These are phyloP conservation scores for Fusarium pseudoanthophilum DNA, from an alignment of 2,329 filamentous ascomycete species.

Conservation along the genomic window DNA sequence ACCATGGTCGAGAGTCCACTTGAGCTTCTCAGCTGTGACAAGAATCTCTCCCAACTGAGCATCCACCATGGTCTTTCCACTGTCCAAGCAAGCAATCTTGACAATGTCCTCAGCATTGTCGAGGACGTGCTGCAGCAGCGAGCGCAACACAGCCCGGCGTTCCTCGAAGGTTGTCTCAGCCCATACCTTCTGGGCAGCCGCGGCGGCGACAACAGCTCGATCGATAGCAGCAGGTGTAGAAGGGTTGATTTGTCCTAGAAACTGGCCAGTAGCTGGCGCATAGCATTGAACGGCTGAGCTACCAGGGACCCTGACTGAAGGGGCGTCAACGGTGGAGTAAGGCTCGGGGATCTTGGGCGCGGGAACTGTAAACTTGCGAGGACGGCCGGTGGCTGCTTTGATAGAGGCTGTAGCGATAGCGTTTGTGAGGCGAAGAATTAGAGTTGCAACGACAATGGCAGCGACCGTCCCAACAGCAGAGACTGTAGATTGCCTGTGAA, in stretches of 20 bases:
- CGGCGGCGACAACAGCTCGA: slow-evolving; percentile 77
- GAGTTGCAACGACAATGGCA: slow-evolving; percentile 46
- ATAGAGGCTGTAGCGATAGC: slow-evolving; percentile 35
- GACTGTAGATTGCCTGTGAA: slow-evolving; percentile 40
- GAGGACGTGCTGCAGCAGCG: slow-evolving; percentile 83
- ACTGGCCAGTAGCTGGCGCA: slow-evolving; percentile 86
- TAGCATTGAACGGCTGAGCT: slow-evolving; percentile 83
- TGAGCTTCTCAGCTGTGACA: slow-evolving; percentile 91
- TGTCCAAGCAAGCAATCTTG: slow-evolving; percentile 86
- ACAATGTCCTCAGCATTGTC: slow-evolving; percentile 92
- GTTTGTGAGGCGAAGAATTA: slow-evolving; percentile 46
- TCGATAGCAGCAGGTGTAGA: slow-evolving; percentile 82
- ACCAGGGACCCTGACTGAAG: slow-evolving; percentile 72
- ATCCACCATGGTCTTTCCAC: slow-evolving; percentile 95
- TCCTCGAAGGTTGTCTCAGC: slow-evolving; percentile 79
- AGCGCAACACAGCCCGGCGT: slow-evolving; percentile 81
- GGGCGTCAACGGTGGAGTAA: slow-evolving; percentile 66
- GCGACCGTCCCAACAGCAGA: slow-evolving; percentile 46
- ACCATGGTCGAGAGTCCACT: slow-evolving; percentile 93
- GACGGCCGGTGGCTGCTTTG: slow-evolving; percentile 49
- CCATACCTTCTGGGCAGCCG: slow-evolving; percentile 81
- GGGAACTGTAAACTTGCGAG: slow-evolving; percentile 69
- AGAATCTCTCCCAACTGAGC: slow-evolving; percentile 94
- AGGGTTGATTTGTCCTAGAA: slow-evolving; percentile 82
- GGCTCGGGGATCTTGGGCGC: slow-evolving; percentile 70